Evolutionary conservation across 2,329 filamentous ascomycete genomes (phyloP).

Genomic region (Colletotrichum musae): DNA sequence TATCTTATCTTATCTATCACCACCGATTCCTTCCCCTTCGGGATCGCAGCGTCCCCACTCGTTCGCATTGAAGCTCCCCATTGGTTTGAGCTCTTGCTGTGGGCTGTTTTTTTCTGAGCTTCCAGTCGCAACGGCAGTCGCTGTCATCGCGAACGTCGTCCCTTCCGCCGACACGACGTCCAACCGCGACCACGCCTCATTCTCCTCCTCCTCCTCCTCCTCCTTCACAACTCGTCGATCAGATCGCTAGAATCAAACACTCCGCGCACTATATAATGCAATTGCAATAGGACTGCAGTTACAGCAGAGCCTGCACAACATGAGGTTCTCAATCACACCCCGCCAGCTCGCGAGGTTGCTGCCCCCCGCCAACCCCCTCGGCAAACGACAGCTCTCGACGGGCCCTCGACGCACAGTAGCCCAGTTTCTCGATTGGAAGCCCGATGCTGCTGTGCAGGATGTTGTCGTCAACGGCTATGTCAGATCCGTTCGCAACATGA

Average conservation of each 20-base stretch:
- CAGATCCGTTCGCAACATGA: slow-evolving; percentile 88
- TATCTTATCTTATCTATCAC: background rate
- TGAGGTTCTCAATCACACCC: slow-evolving; percentile 3
- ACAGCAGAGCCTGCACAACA: background rate
- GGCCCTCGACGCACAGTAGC: slow-evolving; percentile 63
- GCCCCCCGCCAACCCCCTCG: slow-evolving; percentile 1
- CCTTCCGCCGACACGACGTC: slow-evolving; percentile 5
- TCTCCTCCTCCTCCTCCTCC: no score
- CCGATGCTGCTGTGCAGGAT: slow-evolving; percentile 58
- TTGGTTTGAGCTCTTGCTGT: slow-evolving; percentile 13
- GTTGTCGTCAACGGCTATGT: slow-evolving; percentile 83
- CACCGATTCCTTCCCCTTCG: background rate
- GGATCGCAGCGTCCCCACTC: background rate
- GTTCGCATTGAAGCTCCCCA: slow-evolving; percentile 21
- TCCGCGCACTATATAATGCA: background rate
- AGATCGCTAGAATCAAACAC: background rate
- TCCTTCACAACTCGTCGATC: background rate
- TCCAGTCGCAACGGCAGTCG: slow-evolving; percentile 7
- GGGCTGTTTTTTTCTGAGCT: slow-evolving; percentile 20
- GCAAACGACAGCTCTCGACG: slow-evolving; percentile 51
- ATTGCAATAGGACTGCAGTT: background rate
- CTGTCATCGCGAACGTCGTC: slow-evolving; percentile 23
- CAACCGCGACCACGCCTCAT: background rate
- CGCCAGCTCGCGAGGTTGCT: slow-evolving; percentile 1
- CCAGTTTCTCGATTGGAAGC: slow-evolving; percentile 69